Base-by-base conservation (phyloP, 2,329 filamentous ascomycete species). In the Exophiala mesophila region DNA sequence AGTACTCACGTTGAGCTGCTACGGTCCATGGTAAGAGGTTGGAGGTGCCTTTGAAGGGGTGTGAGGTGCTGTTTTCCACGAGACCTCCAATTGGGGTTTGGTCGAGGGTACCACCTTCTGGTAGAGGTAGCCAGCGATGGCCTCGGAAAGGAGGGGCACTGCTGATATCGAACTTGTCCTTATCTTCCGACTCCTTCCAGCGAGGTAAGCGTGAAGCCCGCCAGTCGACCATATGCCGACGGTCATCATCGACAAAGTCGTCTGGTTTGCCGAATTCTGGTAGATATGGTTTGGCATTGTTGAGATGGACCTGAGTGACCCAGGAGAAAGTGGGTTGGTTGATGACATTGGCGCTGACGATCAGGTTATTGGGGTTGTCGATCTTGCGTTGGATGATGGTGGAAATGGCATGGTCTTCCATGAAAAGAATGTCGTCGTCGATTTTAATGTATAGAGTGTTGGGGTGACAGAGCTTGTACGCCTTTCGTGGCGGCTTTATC, bases 331-430 rank as follows among this genome's bases (percentile, higher is more conserved):
- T 64, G 13, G 73, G 74, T 38, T 74, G 71, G 47, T 78, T 78
- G 48, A 78, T 62, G 18, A 79, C 65, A 50, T 79, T 78, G 34
- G 74, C 74, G 2, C 72, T 74, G 9, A 78, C 70, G 34, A 71
- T 61, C 49, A 69, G 68, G 19, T 68, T 67, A 26, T 74, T 66
- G 5, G 74, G 72, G 23, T 77, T 65, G 3, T 69, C 63, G 35
- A 74, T 56, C 45, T 71, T 71, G n/a, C 71, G 74, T 46, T 72
- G 69, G 20, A 77, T 66, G 4, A 80, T 64, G 3, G 72, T 69
- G 2, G 73, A 67, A 32, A 80, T 74, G 13, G 70, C 64, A 36
- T 64, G 58, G 35, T 68, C 64, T 42, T 66, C 64, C n/a, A 70
- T 50, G 39, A 61, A 71, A 20, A 70, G 47, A 4, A 66, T 57